Evolutionary conservation across 1,139 yeast species (phyloP), one percentile per base, ranked within the genome.

Genomic region (Pichia norvegensis): DNA sequence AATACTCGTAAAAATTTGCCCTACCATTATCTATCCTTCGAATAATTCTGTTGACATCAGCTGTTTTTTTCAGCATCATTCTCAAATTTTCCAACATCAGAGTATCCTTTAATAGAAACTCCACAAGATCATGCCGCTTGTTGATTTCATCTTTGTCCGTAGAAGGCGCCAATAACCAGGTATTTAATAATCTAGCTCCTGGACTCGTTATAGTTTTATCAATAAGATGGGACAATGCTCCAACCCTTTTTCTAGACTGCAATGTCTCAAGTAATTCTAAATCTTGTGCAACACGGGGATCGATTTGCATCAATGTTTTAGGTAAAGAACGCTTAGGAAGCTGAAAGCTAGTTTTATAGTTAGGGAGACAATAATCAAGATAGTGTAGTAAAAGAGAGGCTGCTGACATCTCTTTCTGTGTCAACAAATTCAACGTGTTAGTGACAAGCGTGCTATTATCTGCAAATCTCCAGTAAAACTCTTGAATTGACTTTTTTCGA

Each of bases 81-180:
- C 60, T 46, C 1, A 79, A 41, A 1, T 58, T 56, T 4, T 63
- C 59, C 3, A 72, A 64, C 40, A 78, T 60, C 0, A 59, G 53
- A 0, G 63, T 59, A 47, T 78, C 67, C 3, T 66, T 62, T 13
- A 69, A 52, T 53, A 88, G 80, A 14, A 74, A 61, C 11, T 67
- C 62, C 0, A 90, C 94, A 40, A 79, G 68, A 10, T 69, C 67
- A 50, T 86, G 95, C 29, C 99, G 70, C 19, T 62, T 57, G 22
- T 63, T 62, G 21, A 92, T 78, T 50, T 76, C 83, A 0, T 59
- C 56, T 0, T 76, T 55, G 54, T 82, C 76, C 5, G 84, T 69
- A 0, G 85, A 72, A 0, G 99, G 99, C 0, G 90, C 80, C 20
- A 85, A 73, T 4, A 92, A 65, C 97, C 97, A 88, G 45, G 81